Percentiles rank a stretch among this genome's conserved stretches.
These are phyloP conservation scores for Aspergillus kassunensis DNA, from an alignment of 495 filamentous ascomycete species.

Conservation along the genomic window DNA sequence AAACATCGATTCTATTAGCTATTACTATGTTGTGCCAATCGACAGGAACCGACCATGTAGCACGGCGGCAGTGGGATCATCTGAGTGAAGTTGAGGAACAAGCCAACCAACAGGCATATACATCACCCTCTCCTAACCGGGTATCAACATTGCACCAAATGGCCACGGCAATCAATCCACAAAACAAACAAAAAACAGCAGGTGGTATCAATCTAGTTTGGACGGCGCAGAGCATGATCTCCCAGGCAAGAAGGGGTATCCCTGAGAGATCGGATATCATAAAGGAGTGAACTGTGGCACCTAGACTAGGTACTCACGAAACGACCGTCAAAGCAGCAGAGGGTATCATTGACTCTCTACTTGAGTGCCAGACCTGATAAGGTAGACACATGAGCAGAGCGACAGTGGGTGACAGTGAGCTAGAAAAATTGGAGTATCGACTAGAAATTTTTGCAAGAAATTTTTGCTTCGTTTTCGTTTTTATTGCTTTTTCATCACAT, in stretches of 20 bases:
- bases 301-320: slow-evolving; percentile 16
- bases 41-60: slow-evolving; percentile 10
- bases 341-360: slow-evolving; percentile 27
- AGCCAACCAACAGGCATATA: slow-evolving; percentile 19
- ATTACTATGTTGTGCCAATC: slow-evolving; percentile 19
- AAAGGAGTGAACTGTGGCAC: slow-evolving; percentile 33
- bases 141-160: slow-evolving; percentile 33
- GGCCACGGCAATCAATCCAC: slow-evolving; percentile 24
- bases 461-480: slow-evolving; percentile 8
- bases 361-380: slow-evolving; percentile 1
- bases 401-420: slow-evolving; percentile 34
- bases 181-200: slow-evolving; percentile 29
- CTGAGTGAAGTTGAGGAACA: slow-evolving; percentile 16
- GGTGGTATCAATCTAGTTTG: slow-evolving; percentile 53
- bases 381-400: slow-evolving; percentile 17
- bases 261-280: slow-evolving; percentile 38
- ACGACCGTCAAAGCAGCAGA: slow-evolving; percentile 25
- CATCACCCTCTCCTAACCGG: slow-evolving; percentile 31
- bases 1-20: slow-evolving; percentile 23
- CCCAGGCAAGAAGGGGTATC: slow-evolving; percentile 30
- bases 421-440: slow-evolving; percentile 11
- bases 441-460: slow-evolving; percentile 5
- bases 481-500: slow-evolving; percentile 6
- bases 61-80: slow-evolving; percentile 13
- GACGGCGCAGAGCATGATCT: slow-evolving; percentile 39